Evolutionary conservation across 768 basidiomycete species (phyloP).

Genomic region (Mycena epipterygia): DNA sequence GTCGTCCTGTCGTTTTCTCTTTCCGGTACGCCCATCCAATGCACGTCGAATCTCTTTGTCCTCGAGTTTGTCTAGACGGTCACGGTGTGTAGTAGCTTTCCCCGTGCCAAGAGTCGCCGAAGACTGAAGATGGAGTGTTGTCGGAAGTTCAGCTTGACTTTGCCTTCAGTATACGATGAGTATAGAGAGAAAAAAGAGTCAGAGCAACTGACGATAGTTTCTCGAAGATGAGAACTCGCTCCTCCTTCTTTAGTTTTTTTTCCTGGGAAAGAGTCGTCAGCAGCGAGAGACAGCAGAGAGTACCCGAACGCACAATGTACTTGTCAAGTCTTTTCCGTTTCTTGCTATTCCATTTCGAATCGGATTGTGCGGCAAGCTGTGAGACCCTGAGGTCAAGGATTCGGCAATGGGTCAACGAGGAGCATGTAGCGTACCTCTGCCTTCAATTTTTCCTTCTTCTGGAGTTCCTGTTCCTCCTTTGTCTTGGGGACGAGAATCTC

Average conservation of each 20-base stretch:
- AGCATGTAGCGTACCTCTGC: slow-evolving; percentile 65
- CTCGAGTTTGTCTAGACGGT: slow-evolving; percentile 70
- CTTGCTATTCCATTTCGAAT: slow-evolving; percentile 84
- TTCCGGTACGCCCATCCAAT: slow-evolving; percentile 61
- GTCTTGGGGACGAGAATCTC: slow-evolving; percentile 70
- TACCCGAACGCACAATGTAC: slow-evolving; percentile 84
- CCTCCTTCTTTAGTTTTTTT: slow-evolving; percentile 94
- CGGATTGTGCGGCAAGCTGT: slow-evolving; percentile 65
- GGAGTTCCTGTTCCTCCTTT: slow-evolving; percentile 70
- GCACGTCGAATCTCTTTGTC: slow-evolving; percentile 69
- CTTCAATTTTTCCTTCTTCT: slow-evolving; percentile 69
- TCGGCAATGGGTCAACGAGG: background rate
- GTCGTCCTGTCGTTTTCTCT: slow-evolving; percentile 62
- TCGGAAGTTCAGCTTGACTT: slow-evolving; percentile 77
- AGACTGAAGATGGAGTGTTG: slow-evolving; percentile 74
- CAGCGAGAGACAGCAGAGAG: background rate
- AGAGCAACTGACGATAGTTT: slow-evolving; percentile 78
- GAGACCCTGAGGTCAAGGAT: slow-evolving; percentile 22
- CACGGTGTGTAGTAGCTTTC: slow-evolving; percentile 69
- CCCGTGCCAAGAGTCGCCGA: slow-evolving; percentile 90
- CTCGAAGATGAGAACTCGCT: slow-evolving; percentile 80
- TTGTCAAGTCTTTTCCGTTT: slow-evolving; percentile 93
- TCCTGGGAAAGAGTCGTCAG: slow-evolving; percentile 62
- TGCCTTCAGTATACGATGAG: slow-evolving; percentile 62
- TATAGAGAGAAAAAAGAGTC: slow-evolving; percentile 6